Evolutionary conservation across 805 yeast species (phyloP).

Genomic region (Saturnispora saitoi): DNA sequence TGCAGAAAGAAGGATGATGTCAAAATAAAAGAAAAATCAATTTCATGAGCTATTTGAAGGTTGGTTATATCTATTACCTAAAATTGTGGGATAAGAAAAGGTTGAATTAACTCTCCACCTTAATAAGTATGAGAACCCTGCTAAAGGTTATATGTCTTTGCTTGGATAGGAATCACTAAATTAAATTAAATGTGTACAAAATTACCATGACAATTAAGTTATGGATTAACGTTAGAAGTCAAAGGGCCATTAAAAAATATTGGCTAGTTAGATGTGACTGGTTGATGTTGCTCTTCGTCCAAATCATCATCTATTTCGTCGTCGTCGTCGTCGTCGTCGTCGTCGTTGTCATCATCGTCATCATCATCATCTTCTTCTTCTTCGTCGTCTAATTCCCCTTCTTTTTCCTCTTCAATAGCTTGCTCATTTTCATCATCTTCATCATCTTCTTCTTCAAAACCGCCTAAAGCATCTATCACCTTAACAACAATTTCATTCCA

Average conservation of each 20-base stretch:
- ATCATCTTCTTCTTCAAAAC: slow-evolving; percentile 46
- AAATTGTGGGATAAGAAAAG: no score
- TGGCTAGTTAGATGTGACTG: background rate
- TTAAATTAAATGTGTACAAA: background rate
- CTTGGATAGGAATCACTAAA: background rate
- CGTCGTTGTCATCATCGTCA: slow-evolving; percentile 21
- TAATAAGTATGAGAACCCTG: no score
- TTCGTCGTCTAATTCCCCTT: slow-evolving; percentile 24
- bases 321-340: slow-evolving; percentile 12
- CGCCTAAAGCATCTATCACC: slow-evolving; percentile 44
- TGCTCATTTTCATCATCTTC: slow-evolving; percentile 30
- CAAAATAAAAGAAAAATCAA: background rate
- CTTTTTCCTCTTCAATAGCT: slow-evolving; percentile 19
- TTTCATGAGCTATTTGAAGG: background rate
- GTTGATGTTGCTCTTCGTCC: background rate
- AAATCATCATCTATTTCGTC: slow-evolving; percentile 4
- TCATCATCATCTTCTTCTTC: slow-evolving; percentile 24
- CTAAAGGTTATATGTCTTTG: no score
- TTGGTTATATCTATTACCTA: no score
- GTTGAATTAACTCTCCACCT: no score
- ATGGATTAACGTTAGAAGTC: background rate
- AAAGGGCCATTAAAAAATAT: background rate
- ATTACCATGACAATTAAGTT: background rate
- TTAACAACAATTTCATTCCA: slow-evolving; percentile 54
- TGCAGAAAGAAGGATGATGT: background rate